Evolutionary conservation across 495 filamentous ascomycete species (phyloP), one percentile per base, ranked within the genome.

Genomic region (Aspergillus hancockii): DNA sequence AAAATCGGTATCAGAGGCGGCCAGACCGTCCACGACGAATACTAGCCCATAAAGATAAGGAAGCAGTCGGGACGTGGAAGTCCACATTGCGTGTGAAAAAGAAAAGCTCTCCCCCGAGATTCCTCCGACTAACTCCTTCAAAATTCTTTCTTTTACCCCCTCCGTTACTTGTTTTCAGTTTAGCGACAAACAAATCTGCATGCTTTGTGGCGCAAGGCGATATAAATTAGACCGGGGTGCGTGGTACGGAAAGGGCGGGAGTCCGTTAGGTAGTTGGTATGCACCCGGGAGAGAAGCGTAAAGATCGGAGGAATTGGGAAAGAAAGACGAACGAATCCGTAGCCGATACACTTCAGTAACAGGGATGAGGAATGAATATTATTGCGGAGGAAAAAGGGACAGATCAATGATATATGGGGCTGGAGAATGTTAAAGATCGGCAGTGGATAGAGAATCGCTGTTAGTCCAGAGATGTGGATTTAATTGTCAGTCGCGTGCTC

Each of bases 1-100:
- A 51, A 81, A 81, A 63, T 76, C 64, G 55, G 52, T 38, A 8
- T 59, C 52, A 21, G 60, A 63, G 9, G 46, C 40, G 19, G 53
- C 61, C 16, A 54, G 18, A 9, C 58, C 54, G 49, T 60, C 53
- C 10, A 54, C 49, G 30, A 56, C 51, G 30, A 61, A 49, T 8
- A 49, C 25, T 22, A 74, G 18, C 36, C 64, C 60, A 52, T 34
- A 67, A 41, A 75, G 57, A 40, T 58, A 57, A 30, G 67, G 36
- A 9, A 70, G 59, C 41, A 61, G 38, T 31, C 47, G 41, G 40
- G 59, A 36, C 28, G 61, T 31, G 30, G 56, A 55, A 5, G 49
- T 51, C 61, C 64, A 59, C 61, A 63, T 67, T 34, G 49, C 22
- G 55, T 32, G 10, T 19, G 34, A 47, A 13, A 8, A 38, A 25